Percentiles rank a stretch among this genome's conserved stretches.
Conservation (phyloP, 495 filamentous ascomycete genomes). For the Penicillium angulare region DNA sequence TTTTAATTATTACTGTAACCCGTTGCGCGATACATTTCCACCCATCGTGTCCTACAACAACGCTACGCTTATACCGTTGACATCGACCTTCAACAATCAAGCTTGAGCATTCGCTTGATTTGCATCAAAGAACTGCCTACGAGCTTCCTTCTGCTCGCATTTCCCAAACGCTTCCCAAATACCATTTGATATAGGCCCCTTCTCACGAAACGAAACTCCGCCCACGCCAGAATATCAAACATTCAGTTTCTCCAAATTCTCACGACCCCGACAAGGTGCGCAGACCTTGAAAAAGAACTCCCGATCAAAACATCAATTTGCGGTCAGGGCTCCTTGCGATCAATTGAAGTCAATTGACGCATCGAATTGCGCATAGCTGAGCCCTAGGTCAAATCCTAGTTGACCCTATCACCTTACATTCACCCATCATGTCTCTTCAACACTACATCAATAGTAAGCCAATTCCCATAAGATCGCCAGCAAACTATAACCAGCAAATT, state of each 20-base stretch:
- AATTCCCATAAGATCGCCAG: neutral
- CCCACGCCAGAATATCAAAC: too few species aligned
- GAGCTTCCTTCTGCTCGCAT: neutral
- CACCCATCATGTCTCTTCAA: slow-evolving; percentile 59
- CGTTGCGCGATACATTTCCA: too few species aligned
- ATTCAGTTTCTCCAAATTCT: too few species aligned
- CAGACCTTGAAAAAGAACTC: too few species aligned
- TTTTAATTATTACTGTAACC: neutral
- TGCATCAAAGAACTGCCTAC: neutral
- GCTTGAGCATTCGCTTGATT: neutral
- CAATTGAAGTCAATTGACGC: neutral
- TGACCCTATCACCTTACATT: neutral
- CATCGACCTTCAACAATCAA: neutral
- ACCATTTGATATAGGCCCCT: too few species aligned
- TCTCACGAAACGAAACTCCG: too few species aligned
- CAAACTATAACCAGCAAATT: neutral
- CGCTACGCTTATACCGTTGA: neutral
- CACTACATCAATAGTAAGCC: slow-evolving; percentile 64
- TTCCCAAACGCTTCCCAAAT: too few species aligned
- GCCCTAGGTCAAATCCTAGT: neutral
- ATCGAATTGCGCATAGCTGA: neutral
- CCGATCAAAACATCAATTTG: neutral
- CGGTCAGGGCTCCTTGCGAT: neutral
- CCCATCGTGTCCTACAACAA: neutral
- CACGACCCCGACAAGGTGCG: too few species aligned